Evolutionary conservation across 2,329 filamentous ascomycete genomes (phyloP), one percentile per base, ranked within the genome.

Genomic region (Falciphora oryzae): DNA sequence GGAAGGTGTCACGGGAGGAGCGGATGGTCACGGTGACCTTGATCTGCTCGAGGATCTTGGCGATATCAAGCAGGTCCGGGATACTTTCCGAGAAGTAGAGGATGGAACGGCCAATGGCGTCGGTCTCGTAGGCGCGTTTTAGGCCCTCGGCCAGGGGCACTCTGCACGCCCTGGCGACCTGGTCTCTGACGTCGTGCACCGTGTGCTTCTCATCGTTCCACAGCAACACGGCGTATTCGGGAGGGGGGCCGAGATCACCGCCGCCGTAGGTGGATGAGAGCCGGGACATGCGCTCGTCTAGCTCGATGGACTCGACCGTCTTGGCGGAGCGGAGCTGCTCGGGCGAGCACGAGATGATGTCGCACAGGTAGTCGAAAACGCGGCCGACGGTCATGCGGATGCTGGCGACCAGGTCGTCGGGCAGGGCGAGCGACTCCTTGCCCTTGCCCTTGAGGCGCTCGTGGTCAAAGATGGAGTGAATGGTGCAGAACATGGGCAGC

Each of bases 191-290:
- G 74, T 99, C 95, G 60, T 88, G 86, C 58, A 98, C 89, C 0
- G 95, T 99, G 74, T 99, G 95, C 76, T 99, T 99, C 78, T 99
- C 95, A 69, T 99, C 95, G 71, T 99, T 99, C 95, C 95, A 99
- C 6, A 99, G 80, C 22, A 97, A 81, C 59, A 99, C 79, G 6
- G 91, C 90, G 75, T 90, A 99, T 70, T 97, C 92, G 16, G 85
- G 85, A 29, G 89, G 83, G 3, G 85, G 81, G 65, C 89, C 85
- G 8, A 85, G 80, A 70, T 91, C 86, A 1, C 85, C 85, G 44
- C 84, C 81, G 69, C 93, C 95, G 76, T 93, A 93, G 61, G 87
- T 88, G 0, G 89, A 85, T 10, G 85, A 87, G 44, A 98, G 79
- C 27, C 93, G 85, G 22, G 94, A 97, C 66, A 85, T 83, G 65